Evolutionary conservation across 495 filamentous ascomycete genomes (phyloP).

Genomic region (Talaromyces wortmannii): DNA sequence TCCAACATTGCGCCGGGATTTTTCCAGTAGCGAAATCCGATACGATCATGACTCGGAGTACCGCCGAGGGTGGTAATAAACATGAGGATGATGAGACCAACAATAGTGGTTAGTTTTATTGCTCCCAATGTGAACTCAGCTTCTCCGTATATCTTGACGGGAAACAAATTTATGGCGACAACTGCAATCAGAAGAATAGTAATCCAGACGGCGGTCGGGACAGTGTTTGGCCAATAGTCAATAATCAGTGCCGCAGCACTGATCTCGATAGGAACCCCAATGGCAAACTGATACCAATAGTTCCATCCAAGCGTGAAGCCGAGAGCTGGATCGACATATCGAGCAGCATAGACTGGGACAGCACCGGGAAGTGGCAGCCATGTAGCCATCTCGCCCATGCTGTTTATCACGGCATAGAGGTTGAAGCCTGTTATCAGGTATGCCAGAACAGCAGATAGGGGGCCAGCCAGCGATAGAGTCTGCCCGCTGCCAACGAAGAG

Average conservation of each 20-base stretch:
- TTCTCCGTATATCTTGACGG: slow-evolving; percentile 63
- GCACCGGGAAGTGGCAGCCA: slow-evolving; percentile 67
- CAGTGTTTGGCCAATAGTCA: slow-evolving; percentile 57
- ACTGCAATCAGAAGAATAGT: slow-evolving; percentile 64
- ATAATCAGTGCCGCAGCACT: slow-evolving; percentile 63
- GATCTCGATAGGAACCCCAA: slow-evolving; percentile 63
- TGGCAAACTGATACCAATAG: slow-evolving; percentile 42
- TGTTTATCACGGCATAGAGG: slow-evolving; percentile 34
- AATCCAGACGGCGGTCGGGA: slow-evolving; percentile 59
- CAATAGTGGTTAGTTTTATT: slow-evolving; percentile 68
- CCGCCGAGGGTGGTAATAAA: slow-evolving; percentile 65
- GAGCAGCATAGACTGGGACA: slow-evolving; percentile 63
- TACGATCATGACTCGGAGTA: slow-evolving; percentile 52
- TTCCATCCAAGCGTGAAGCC: slow-evolving; percentile 74
- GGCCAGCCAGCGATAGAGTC: slow-evolving; percentile 55
- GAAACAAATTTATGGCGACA: slow-evolving; percentile 57
- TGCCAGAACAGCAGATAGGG: slow-evolving; percentile 61
- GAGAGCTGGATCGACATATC: slow-evolving; percentile 62
- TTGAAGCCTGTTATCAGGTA: slow-evolving; percentile 61
- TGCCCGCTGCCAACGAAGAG: slow-evolving; percentile 66
- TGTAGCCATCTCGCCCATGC: slow-evolving; percentile 64
- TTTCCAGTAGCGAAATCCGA: slow-evolving; percentile 70
- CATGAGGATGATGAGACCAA: slow-evolving; percentile 60
- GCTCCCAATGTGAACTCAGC: slow-evolving; percentile 68
- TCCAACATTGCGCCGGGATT: slow-evolving; percentile 58